Conservation (phyloP, 139 green algal species). For the Chlorella ohadii region DNA sequence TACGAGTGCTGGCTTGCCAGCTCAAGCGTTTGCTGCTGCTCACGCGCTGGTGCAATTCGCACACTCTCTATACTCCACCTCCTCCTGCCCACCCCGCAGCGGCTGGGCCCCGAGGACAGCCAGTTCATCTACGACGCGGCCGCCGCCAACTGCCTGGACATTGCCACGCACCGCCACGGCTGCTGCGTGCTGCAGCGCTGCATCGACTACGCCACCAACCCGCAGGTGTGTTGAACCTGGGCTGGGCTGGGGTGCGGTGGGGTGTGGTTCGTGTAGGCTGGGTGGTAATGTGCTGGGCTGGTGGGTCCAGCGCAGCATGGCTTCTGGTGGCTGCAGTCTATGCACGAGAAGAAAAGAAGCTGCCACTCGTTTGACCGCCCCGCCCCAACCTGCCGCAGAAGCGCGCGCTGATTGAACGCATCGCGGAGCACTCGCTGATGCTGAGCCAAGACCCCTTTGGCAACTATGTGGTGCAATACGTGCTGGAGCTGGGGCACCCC, state of each 20-base stretch:
- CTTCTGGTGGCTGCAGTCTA: too few relatives aligned
- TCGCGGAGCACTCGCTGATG: conserved; percentile 85
- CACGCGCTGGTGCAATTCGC: not conserved
- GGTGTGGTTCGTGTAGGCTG: too few relatives aligned
- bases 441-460: conserved; percentile 94
- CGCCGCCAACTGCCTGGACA: conserved; percentile 85
- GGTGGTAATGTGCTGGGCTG: too few relatives aligned
- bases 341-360: too few relatives aligned
- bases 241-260: too few relatives aligned
- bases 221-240: not conserved
- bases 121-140: conserved; percentile 98
- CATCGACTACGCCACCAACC: conserved; percentile 93
- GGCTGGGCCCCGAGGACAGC: conserved; percentile 45
- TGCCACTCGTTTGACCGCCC: too few relatives aligned
- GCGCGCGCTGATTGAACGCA: conserved; percentile 79
- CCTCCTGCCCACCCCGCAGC: too few relatives aligned
- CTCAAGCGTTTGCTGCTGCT: not conserved
- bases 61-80: not conserved
- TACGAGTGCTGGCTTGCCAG: too few relatives aligned
- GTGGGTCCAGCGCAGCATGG: too few relatives aligned
- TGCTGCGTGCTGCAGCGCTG: conserved; percentile 99
- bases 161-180: conserved; percentile 97
- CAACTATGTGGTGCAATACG: conserved; percentile 99
- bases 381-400: conserved; percentile 73
- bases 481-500: conserved; percentile 92